Conservation (phyloP, 495 filamentous ascomycete genomes). For the Daldinia loculata region DNA sequence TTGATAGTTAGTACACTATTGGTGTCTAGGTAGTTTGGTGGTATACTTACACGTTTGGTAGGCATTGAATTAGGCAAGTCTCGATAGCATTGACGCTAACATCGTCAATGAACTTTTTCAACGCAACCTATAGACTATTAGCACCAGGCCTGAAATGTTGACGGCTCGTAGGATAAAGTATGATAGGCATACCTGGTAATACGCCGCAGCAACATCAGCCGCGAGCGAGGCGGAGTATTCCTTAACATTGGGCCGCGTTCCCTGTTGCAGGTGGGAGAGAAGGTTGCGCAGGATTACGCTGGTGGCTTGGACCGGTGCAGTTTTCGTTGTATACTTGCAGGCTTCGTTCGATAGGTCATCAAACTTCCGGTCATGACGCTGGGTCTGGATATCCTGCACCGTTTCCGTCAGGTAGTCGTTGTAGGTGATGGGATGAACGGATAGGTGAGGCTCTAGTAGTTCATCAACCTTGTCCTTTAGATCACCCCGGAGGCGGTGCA, state of each 20-base stretch:
- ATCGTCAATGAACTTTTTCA: slow-evolving; percentile 65
- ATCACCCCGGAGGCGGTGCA: slow-evolving; percentile 42
- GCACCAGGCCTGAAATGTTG: not conserved
- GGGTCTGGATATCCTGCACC: slow-evolving; percentile 52
- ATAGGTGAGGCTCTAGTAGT: slow-evolving; percentile 42
- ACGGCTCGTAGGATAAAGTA: slow-evolving; percentile 18
- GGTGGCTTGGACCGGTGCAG: slow-evolving; percentile 7
- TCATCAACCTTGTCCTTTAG: slow-evolving; percentile 38
- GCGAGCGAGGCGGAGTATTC: slow-evolving; percentile 36
- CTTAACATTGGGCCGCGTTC: slow-evolving; percentile 28
- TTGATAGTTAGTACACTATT: not conserved
- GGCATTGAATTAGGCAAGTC: slow-evolving; percentile 29
- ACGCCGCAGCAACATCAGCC: slow-evolving; percentile 49
- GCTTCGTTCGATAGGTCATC: slow-evolving; percentile 12
- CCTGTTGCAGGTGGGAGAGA: not conserved
- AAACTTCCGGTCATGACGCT: slow-evolving; percentile 45
- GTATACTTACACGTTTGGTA: slow-evolving; percentile 37
- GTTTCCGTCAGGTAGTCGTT: slow-evolving; percentile 61
- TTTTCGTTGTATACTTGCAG: slow-evolving; percentile 22
- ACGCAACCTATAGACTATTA: slow-evolving; percentile 55
- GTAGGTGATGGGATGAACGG: slow-evolving; percentile 60
- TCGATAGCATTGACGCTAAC: slow-evolving; percentile 63
- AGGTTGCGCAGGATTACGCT: not conserved
- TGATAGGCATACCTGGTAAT: slow-evolving; percentile 48
- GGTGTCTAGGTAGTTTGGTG: not conserved